Base-by-base conservation (phyloP, 148 eudicot genomes). In the Agrostemma githago region DNA sequence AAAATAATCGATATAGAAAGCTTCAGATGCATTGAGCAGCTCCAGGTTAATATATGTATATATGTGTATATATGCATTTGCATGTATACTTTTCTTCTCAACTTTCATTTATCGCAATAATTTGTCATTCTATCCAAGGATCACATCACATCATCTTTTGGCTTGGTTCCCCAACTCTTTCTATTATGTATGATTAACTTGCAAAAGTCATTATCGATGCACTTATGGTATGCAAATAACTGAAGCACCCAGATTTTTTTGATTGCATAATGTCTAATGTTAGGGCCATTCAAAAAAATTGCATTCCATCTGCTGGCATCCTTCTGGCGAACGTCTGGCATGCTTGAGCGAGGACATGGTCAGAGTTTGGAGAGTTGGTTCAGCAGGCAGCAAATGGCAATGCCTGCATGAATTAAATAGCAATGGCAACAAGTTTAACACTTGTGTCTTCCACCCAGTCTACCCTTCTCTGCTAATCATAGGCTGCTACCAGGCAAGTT, bases 401-500 rank as follows among this genome's bases (percentile, higher is more conserved):
- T 83, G 86, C 70, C 63, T 90, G 48, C 88, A 86, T 61, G 96
- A 90, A 77, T 73, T 86, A 42, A 86, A 81, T 70, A 77, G 83
- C 62, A 74, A 80, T 6, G 89, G 86, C 51, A 85, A 81, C 74
- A 85, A 84, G 74, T 88, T 90, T 61, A 77, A 81, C 56, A 84
- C 90, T 10, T 86, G 92, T 43, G 85, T 79, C 58, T 90, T 90
- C 83, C 96, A 90, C 82, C 96, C 96, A 1, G 48, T 71, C 37
- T 84, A 76, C 72, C 68, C 88, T 72, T 79, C 84, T 63, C 66
- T 86, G 72, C 57, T 90, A 76, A 80, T 90, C 40, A 81, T 88
- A 40, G 96, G 96, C 68, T 85, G 86, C 62, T 80, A 88, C 76
- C 86, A 90, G 90, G 96, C 78, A 85, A 77, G 82, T 82, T 58